phyloP scores from a whole-genome alignment of 257 asterid species.

The Parsonsia alboflavescens region DNA sequence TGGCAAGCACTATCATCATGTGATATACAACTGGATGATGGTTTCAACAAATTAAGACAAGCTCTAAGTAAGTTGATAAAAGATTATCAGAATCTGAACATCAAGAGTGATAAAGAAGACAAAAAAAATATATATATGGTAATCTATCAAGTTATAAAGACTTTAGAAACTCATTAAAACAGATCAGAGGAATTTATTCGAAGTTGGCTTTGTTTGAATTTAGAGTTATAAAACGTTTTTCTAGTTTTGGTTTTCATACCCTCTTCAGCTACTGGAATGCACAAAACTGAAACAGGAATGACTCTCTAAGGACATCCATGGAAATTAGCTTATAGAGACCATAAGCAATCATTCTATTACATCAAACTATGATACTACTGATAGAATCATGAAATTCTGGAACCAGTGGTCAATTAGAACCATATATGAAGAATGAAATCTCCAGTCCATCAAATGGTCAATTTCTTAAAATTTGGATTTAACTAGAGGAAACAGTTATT shows the following conservation, averaged over 20 bases:
- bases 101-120: neutral
- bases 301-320: neutral
- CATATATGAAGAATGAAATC: no score
- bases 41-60: neutral
- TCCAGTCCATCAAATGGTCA: neutral
- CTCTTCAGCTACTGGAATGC: neutral
- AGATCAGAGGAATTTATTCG: neutral
- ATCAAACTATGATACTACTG: neutral
- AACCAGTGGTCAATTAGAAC: neutral
- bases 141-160: neutral
- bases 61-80: neutral
- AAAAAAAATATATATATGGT: neutral
- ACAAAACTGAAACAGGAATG: neutral
- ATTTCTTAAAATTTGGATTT: neutral
- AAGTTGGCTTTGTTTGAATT: neutral
- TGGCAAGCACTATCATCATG: neutral
- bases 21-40: neutral
- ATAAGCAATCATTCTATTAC: neutral
- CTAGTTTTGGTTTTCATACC: neutral
- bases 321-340: neutral
- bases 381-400: neutral
- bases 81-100: neutral
- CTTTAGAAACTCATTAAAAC: neutral
- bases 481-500: neutral
- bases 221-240: neutral